Percentiles rank a stretch among this genome's conserved stretches.
phyloP scores from a whole-genome alignment of 768 basidiomycete genomes.

The Pholiota molesta region DNA sequence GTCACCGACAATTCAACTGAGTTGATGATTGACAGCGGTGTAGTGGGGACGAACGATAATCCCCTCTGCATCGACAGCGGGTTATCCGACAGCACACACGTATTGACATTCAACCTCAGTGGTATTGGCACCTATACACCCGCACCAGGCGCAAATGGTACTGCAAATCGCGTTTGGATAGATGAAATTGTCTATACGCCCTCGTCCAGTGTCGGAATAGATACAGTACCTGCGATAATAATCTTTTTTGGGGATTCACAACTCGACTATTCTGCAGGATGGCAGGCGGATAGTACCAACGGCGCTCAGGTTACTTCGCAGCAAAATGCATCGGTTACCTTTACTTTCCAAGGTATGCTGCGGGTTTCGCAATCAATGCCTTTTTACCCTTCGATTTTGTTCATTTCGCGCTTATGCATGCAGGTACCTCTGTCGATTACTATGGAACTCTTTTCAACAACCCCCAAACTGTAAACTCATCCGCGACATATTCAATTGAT shows the following conservation, averaged over 20 bases:
- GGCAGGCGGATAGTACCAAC: neutral
- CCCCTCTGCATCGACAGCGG: neutral
- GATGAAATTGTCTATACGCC: neutral
- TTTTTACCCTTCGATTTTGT: neutral
- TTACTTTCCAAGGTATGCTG: neutral
- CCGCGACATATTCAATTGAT: neutral
- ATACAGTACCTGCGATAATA: neutral
- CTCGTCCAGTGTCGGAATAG: neutral
- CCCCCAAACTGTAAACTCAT: neutral
- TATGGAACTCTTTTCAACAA: neutral
- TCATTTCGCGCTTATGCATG: neutral
- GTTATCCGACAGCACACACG: neutral
- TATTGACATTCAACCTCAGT: neutral
- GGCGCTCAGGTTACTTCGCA: neutral
- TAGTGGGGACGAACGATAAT: slow-evolving; percentile 1
- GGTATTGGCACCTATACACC: neutral
- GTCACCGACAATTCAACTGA: neutral
- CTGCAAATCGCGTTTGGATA: neutral
- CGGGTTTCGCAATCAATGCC: neutral
- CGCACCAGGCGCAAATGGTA: neutral
- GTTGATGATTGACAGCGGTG: neutral
- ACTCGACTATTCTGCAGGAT: neutral
- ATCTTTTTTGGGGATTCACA: neutral
- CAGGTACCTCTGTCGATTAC: neutral
- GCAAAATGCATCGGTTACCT: neutral